phyloP scores from a whole-genome alignment of 164 flowering plant genomes.

The Vitis rupestris region DNA sequence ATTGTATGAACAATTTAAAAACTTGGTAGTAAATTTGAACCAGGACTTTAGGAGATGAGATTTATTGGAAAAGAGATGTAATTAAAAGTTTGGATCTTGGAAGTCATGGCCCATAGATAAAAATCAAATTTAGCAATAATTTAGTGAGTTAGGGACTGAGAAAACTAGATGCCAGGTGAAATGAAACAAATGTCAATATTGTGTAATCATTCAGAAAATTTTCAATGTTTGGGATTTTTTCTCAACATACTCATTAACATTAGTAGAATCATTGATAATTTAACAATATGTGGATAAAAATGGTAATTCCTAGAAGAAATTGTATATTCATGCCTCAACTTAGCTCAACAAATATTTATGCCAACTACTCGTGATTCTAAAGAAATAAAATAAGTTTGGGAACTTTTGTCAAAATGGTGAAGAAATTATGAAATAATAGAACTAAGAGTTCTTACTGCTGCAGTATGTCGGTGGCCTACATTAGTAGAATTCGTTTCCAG shows the following conservation, averaged over 20 bases:
- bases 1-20: not conserved
- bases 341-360: too few species aligned
- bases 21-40: not conserved
- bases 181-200: not conserved
- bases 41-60: not conserved
- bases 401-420: not conserved
- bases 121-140: not conserved
- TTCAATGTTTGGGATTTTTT: not conserved
- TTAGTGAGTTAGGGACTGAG: not conserved
- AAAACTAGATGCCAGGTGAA: not conserved
- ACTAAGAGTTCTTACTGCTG: conserved; percentile 28
- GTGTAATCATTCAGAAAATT: not conserved
- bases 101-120: not conserved
- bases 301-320: too few species aligned
- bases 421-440: not conserved
- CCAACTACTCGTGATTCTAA: too few species aligned
- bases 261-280: too few species aligned
- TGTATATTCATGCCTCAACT: too few species aligned
- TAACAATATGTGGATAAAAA: too few species aligned
- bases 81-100: not conserved
- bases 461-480: conserved; percentile 23
- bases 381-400: too few species aligned
- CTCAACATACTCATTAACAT: too few species aligned
- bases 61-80: not conserved
- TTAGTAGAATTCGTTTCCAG: conserved; percentile 34